Evolutionary conservation across 78 protist genomes (phyloP), one percentile per base, ranked within the genome.

Genomic region (Goniomonas avonlea): DNA sequence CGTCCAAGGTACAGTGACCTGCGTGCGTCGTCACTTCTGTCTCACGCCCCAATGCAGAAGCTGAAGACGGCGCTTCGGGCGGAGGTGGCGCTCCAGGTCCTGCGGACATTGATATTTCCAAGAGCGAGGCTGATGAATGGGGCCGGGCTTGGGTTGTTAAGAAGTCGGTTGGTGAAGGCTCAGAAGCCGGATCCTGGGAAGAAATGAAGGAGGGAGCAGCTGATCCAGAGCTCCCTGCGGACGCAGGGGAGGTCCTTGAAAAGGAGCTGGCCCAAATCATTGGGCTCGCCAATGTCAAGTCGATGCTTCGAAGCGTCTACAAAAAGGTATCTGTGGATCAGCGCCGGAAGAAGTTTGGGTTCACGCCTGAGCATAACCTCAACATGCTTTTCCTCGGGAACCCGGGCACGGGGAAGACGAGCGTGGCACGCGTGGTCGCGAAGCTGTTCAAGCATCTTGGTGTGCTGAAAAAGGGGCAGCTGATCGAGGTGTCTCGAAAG

Each of bases 331-430:
- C 53, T 13, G 53, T 45, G 13, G 53, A 45, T 13, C 53, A 45
- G 53, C 53, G 13, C 25, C 53, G 53, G 25, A 45, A 17, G 53
- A 58, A 11, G 11, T 43, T 71, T 37, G 77, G 77, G 40, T 53
- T 73, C 35, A 18, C 27, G 13, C 40, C 48, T 35, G 69, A 53
- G 37, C 81, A 66, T 39, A 60, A 27, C 37, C 2, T 76, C 38
- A 47, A 76, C 71, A 76, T 76, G 81, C 70, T 76, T 41, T 76
- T 76, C 59, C 60, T 76, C 29, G 81, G 81, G 25, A 43, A 37
- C n/a, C 73, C 81, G 0, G 81, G 81, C 38, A 76, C 81, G 40
- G 81, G 81, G 48, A 76, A 76, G 73, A 76, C 81, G 23, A 48
- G 41, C 25, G 61, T 76, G 47, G 81, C 81, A 1, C 71, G 71